These are phyloP conservation scores for Hygrocybe punicea DNA, from an alignment of 768 basidiomycete genomes.

Conservation along the genomic window DNA sequence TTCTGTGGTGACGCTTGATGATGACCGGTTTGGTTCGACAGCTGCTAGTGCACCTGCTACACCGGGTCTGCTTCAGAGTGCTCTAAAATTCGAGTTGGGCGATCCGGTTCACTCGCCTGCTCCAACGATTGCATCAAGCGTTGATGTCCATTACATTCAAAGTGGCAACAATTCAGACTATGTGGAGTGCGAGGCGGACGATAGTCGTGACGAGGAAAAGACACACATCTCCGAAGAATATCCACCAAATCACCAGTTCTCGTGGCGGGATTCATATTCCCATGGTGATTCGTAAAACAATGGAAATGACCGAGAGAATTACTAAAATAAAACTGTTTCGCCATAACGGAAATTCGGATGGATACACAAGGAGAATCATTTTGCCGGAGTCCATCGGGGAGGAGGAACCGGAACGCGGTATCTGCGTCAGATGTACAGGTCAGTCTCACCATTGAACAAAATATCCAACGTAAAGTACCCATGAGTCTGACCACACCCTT, in stretches of 20 bases:
- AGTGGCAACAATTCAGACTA: constrained; percentile 59
- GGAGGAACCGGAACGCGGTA: constrained; percentile 45
- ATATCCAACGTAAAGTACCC: constrained; percentile 47
- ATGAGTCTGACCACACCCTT: constrained; percentile 77
- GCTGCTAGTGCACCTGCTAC: constrained; percentile 12
- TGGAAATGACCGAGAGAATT: too few species aligned
- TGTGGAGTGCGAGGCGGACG: constrained; percentile 28
- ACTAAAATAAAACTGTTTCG: too few species aligned
- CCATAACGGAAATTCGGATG: too few species aligned
- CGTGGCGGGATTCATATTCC: background rate
- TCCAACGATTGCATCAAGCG: constrained; percentile 49
- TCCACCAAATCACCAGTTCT: background rate
- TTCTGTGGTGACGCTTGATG: constrained; percentile 16
- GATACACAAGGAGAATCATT: too few species aligned
- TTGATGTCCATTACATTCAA: constrained; percentile 44
- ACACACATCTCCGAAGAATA: background rate
- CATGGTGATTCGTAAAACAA: too few species aligned
- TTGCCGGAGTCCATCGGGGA: constrained; percentile 20
- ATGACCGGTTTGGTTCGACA: constrained; percentile 18
- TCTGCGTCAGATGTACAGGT: constrained; percentile 30
- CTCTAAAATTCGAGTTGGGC: background rate
- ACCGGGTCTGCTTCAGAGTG: background rate
- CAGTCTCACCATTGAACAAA: background rate
- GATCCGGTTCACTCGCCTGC: constrained; percentile 45
- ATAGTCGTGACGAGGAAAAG: constrained; percentile 4